A percentile compares a stretch with the other conserved stretches of the same genome.
Evolutionary conservation across 805 yeast species (phyloP).

Genomic region (Candida adriatica): DNA sequence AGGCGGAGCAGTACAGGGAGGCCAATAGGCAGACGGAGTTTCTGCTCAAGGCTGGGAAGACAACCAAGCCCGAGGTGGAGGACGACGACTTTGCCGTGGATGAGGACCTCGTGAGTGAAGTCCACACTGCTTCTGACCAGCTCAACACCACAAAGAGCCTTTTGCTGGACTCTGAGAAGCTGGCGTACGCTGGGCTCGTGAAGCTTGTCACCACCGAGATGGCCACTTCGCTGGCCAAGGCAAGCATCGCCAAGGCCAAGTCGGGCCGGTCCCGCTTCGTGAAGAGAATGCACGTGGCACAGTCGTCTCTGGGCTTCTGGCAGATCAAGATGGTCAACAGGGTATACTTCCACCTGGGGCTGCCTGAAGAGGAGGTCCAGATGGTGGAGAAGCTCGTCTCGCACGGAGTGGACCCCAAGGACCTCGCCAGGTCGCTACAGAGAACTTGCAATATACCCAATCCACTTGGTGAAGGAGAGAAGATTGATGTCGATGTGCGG

Average conservation of each 20-base stretch:
- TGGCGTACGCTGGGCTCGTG: slow-evolving; percentile 86
- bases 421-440: slow-evolving; percentile 58
- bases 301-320: slow-evolving; percentile 82
- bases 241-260: slow-evolving; percentile 40
- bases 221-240: slow-evolving; percentile 70
- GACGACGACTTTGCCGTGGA: slow-evolving; percentile 23
- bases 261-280: slow-evolving; percentile 40
- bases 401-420: slow-evolving; percentile 75
- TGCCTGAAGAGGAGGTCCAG: slow-evolving; percentile 63
- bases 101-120: slow-evolving; percentile 30
- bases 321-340: slow-evolving; percentile 62
- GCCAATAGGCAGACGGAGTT: slow-evolving; percentile 52
- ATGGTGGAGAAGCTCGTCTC: slow-evolving; percentile 85
- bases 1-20: slow-evolving; percentile 60
- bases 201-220: slow-evolving; percentile 70
- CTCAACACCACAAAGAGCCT: slow-evolving; percentile 73
- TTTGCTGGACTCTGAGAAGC: slow-evolving; percentile 76
- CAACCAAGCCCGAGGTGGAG: neutral
- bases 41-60: slow-evolving; percentile 31
- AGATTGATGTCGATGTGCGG: slow-evolving; percentile 63
- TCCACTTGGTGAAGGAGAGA: slow-evolving; percentile 35
- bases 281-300: slow-evolving; percentile 55
- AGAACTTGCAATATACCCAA: slow-evolving; percentile 44
- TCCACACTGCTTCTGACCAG: slow-evolving; percentile 51
- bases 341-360: slow-evolving; percentile 74